These are phyloP conservation scores for Cryptosporidium canis DNA, from an alignment of 169 alveolate genomes.

Conservation along the genomic window DNA sequence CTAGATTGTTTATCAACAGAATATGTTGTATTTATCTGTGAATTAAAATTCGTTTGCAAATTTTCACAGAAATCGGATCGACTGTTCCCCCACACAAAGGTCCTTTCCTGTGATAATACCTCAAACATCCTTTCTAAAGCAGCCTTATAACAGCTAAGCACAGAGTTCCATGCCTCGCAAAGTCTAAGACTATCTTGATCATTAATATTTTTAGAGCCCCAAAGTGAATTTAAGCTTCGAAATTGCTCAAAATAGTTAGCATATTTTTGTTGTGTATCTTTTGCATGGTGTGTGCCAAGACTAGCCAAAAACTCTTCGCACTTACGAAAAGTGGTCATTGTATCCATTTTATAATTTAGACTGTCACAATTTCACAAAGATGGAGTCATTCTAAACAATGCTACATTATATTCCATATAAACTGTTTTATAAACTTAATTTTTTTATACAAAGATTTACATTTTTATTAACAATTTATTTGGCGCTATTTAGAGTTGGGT, in stretches of 20 bases:
- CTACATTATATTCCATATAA: too few species aligned
- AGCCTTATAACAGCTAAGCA: slow-evolving; percentile 15
- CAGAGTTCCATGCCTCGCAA: slow-evolving; percentile 42
- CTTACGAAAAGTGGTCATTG: not conserved
- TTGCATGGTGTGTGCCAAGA: not conserved
- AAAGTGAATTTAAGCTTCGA: not conserved
- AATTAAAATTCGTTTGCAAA: not conserved
- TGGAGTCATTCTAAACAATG: not conserved
- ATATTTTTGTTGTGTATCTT: not conserved
- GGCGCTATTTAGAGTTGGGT: not conserved
- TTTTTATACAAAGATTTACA: too few species aligned
- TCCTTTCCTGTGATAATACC: not conserved
- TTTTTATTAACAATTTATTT: too few species aligned
- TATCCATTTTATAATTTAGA: not conserved
- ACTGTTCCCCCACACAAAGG: not conserved
- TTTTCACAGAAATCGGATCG: not conserved
- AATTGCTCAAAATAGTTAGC: slow-evolving; percentile 9
- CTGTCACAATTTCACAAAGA: not conserved
- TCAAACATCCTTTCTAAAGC: not conserved
- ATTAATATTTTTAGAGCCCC: not conserved
- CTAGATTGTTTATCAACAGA: not conserved
- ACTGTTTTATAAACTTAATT: too few species aligned
- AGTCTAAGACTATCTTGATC: not conserved
- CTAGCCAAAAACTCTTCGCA: slow-evolving; percentile 11
- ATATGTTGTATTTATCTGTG: not conserved